These are phyloP conservation scores for Podaxis carcinomalis DNA, from an alignment of 768 basidiomycete species.

Conservation along the genomic window DNA sequence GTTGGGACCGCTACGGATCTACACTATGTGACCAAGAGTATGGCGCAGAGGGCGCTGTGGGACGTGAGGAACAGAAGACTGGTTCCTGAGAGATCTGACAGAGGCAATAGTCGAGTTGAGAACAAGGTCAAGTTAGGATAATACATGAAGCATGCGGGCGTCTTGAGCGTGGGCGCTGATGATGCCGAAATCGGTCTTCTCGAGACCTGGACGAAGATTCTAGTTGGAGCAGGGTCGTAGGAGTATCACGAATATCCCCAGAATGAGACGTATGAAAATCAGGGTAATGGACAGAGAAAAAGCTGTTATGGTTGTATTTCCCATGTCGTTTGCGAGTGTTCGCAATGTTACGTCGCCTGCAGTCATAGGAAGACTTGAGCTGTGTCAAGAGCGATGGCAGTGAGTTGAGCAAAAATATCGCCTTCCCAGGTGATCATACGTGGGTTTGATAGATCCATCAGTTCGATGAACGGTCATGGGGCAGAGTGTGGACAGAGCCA, in stretches of 20 bases:
- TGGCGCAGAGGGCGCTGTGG: background rate
- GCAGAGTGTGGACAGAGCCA: background rate
- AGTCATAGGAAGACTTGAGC: background rate
- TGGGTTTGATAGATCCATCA: too few relatives aligned
- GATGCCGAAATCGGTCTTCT: background rate
- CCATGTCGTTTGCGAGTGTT: background rate
- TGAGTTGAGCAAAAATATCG: background rate
- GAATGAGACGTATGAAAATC: background rate
- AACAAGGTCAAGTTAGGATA: background rate
- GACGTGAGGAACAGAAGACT: background rate
- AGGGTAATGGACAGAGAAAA: background rate
- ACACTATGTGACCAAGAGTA: background rate
- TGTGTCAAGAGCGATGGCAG: background rate
- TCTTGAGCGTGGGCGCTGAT: background rate
- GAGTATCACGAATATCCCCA: background rate
- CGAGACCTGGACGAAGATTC: background rate
- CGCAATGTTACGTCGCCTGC: background rate
- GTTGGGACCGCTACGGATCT: background rate
- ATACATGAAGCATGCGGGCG: background rate
- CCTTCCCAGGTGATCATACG: background rate
- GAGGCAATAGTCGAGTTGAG: background rate
- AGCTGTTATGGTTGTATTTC: background rate
- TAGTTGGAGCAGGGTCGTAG: background rate
- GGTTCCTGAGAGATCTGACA: background rate
- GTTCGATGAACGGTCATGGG: background rate